Evolutionary conservation across 2,329 filamentous ascomycete genomes (phyloP).

Genomic region (Lasiodiplodia sp.): DNA sequence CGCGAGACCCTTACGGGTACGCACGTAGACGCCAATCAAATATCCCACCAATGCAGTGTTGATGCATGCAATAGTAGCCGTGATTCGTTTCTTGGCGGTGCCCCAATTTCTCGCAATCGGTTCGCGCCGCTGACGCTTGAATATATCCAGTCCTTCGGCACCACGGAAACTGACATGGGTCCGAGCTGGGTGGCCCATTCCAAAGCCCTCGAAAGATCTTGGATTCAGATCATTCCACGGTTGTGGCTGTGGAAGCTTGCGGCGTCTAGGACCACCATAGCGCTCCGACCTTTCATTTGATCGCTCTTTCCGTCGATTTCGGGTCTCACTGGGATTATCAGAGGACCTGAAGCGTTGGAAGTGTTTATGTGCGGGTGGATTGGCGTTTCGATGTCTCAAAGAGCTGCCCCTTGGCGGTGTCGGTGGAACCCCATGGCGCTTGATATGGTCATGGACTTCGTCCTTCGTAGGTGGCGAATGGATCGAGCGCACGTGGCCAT

Average conservation of each 20-base stretch:
- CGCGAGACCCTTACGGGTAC: constrained; percentile 29
- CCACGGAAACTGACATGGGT: constrained; percentile 51
- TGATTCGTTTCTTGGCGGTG: constrained; percentile 69
- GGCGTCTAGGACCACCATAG: not conserved
- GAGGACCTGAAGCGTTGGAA: not conserved
- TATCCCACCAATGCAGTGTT: constrained; percentile 76
- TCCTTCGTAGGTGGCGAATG: not conserved
- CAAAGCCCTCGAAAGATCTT: not conserved
- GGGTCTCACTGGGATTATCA: not conserved
- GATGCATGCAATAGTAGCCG: constrained; percentile 73
- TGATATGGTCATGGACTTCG: constrained; percentile 19
- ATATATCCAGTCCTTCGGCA: not conserved
- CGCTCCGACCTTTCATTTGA: constrained; percentile 8
- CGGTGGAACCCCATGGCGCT: constrained; percentile 7
- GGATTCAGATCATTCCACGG: not conserved
- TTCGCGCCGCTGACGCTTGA: constrained; percentile 61
- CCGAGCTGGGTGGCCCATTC: constrained; percentile 34
- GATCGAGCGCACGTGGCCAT: not conserved
- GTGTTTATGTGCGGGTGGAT: constrained; percentile 31
- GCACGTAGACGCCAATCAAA: constrained; percentile 73
- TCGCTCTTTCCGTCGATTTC: constrained; percentile 17
- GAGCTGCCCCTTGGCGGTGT: constrained; percentile 20
- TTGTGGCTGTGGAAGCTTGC: constrained; percentile 7
- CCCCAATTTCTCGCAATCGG: constrained; percentile 78
- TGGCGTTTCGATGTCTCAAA: constrained; percentile 19